Evolutionary conservation across 331 rosid genomes (phyloP), one percentile per base, ranked within the genome.

Genomic region (Malus hybrid): DNA sequence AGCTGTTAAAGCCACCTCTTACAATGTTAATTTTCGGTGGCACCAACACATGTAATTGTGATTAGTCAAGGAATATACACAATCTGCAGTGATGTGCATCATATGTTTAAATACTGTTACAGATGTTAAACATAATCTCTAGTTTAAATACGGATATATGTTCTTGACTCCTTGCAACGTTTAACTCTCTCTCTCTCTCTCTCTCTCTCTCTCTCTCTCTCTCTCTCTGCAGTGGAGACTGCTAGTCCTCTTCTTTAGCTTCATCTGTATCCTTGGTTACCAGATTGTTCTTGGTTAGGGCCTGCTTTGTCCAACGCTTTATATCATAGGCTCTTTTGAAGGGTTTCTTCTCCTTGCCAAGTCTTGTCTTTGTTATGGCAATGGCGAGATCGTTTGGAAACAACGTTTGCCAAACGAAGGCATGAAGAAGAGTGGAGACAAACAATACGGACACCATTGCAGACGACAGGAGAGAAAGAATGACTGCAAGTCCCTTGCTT

Each of bases 371-470:
- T 18, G 97, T 90, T 75, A 93, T 93, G 55, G 92, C 93, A 77
- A 93, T 93, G 77, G 98, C 98, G 28, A 87, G 88, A 71, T 93
- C 98, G 75, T 93, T 93, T 1, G 97, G 96, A 78, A 93, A 90
- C 85, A 93, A 72, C 3, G 98, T 93, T 75, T 36, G 81, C 97
- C 98, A 89, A 72, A 83, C 85, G 57, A 93, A 85, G 70, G 93
- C 95, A 77, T 90, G 98, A 36, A 90, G 98, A 76, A 93, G 86
- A 44, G 98, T 90, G 71, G 84, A 89, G 44, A 89, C 86, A 63
- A 93, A 76, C 77, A 90, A 71, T 33, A 89, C 79, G 9, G 44
- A 82, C 76, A 93, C 98, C 89, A 89, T 89, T 55, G 95, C 53
- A 3, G 97, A 75, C 34, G 98, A 93, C 89, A 87, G 73, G 68